Evolutionary conservation across 352 stramenopile genomes (phyloP), one percentile per base, ranked within the genome.

Genomic region (Thraustochytrium sp.): DNA sequence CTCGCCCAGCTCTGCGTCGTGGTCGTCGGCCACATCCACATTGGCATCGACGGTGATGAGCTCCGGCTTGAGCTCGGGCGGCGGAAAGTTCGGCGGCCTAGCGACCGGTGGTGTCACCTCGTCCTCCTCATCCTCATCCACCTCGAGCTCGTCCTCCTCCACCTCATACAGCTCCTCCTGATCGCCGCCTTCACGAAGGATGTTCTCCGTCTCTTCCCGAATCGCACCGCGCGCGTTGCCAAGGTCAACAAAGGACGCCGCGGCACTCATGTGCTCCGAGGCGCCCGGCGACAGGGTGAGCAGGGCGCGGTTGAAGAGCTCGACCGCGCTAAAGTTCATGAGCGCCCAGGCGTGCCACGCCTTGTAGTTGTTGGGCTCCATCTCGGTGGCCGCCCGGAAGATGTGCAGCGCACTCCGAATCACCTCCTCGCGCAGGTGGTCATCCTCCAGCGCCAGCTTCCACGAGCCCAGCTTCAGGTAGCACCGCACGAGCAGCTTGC

Each of bases 261-360:
- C 59, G 9, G 59, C 26, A 46, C 59, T 72, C 59, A 72, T 34
- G 34, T 77, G 42, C 8, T 77, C 65, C 13, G 42, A 23, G 9
- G 65, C 31, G n/a, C 49, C 49, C 21, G 68, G 68, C 48, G 68
- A 46, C 18, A 80, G 34, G 13, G 74, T 82, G 13, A 85, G n/a
- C 9, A 85, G 74, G 5, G 31, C 48, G 26, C 75, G 53, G 75
- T 82, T 84, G 49, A 34, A 82, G 23, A 80, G 91, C 85, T 98
- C 91, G 13, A 97, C 94, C 21, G 98, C 91, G 46, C 96, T 90
- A 85, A 98, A 98, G 87, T 98, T 99, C 78, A 98, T 93, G 53
- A 99, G 86, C 16, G 95, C 95, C 96, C 96, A 99, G 8, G 91
- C 91, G 88, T 99, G 97, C 92, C 94, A 99, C 37, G 96, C 94